Base-by-base conservation (phyloP, 1,284 basidiomycete genomes). In the Naganishia sp. region DNA sequence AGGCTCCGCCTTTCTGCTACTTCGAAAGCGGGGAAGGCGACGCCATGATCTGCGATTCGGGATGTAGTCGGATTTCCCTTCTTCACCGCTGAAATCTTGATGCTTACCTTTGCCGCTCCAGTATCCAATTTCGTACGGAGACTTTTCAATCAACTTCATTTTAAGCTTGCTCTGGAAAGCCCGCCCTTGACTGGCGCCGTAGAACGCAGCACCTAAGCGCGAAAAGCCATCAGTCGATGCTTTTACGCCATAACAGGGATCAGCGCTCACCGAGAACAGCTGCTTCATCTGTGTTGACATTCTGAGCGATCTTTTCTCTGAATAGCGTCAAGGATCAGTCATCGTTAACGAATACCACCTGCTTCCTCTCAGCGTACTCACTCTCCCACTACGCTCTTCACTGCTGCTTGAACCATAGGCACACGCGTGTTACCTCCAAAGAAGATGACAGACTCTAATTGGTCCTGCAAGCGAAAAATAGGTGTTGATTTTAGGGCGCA, bases 201-300 rank as follows among this genome's bases (percentile, higher is more conserved):
- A 89, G 64, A 97, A 87, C 2, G 91, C 96, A 5, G 95, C 94
- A 55, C 86, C 85, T 82, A 70, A n/a, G 10, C 63, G 54, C 59
- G 2, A 10, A 52, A 10, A 7, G 31, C 28, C 28, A 28, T 31
- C 10, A 36, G 10, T 6, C 18, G 16, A 33, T 23, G 5, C 2
- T 61, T 11, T 21, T 55, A 2, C 15, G n/a, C 25, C 28, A n/a
- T 16, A 21, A 11, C 15, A 16, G 18, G 18, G 23, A 45, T 43
- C 50, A 49, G 21, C 2, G 21, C 36, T 76, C 63, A 81, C 91
- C 94, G 61, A 99, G 86, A 16, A 97, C 95, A 13, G 90, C 90
- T 0, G 94, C 92, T 82, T 99, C 95, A 77, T 99, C 96, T 0
- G 95, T 90, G 76, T 99, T 99, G 64, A 99, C 92, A 73, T 97